These are phyloP conservation scores for Coemansia sp. DNA, from an alignment of 192 early-diverging fungal species.

Conservation along the genomic window DNA sequence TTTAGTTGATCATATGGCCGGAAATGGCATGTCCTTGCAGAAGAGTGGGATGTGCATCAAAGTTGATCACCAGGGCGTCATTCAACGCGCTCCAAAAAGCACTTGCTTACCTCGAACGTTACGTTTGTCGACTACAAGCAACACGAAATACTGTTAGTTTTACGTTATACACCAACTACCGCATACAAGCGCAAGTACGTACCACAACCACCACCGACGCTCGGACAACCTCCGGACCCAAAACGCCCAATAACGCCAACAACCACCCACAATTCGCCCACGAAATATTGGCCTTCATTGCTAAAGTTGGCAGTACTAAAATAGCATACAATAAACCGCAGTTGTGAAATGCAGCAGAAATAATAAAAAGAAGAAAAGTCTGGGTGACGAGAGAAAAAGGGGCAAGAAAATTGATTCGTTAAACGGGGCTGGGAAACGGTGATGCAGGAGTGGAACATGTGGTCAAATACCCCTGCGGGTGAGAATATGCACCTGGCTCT, in stretches of 20 bases:
- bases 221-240: constrained; percentile 10
- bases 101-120: constrained; percentile 42
- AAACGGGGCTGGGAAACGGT: neutral
- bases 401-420: neutral
- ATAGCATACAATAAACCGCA: neutral
- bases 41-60: neutral
- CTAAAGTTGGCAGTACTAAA: neutral
- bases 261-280: constrained; percentile 14
- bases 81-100: neutral
- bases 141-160: too few species aligned
- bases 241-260: constrained; percentile 16
- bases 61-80: too few species aligned
- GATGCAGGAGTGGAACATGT: neutral
- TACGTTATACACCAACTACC: neutral
- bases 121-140: constrained; percentile 41
- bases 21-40: too few species aligned
- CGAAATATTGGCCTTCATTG: neutral
- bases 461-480: neutral
- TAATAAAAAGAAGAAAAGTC: constrained; percentile 3
- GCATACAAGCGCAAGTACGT: constrained; percentile 4
- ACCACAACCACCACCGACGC: constrained; percentile 42
- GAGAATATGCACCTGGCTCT: too few species aligned
- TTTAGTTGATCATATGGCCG: too few species aligned
- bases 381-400: neutral
- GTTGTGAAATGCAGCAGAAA: neutral